Evolutionary conservation across 768 basidiomycete genomes (phyloP).

Genomic region (Pulveroboletus frians): DNA sequence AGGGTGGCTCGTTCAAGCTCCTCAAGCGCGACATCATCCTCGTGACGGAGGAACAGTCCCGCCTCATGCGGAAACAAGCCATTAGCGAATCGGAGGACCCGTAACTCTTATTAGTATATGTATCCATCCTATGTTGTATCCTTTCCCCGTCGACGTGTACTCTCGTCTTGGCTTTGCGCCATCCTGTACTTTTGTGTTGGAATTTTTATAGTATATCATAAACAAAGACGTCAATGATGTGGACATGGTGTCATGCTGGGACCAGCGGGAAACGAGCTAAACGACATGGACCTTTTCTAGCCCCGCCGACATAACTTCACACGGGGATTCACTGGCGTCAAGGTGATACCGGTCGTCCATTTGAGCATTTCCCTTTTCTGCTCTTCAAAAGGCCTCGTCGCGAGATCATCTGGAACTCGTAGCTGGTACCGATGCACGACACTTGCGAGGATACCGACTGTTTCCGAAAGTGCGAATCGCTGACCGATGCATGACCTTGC

Average conservation of each 20-base stretch:
- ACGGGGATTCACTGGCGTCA: conserved; percentile 30
- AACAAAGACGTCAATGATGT: background rate
- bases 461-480: conserved; percentile 42
- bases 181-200: background rate
- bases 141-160: background rate
- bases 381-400: conserved; percentile 22
- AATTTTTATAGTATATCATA: background rate
- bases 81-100: conserved; percentile 9
- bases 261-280: background rate
- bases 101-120: background rate
- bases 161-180: background rate
- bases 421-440: conserved; percentile 40
- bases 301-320: conserved; percentile 21
- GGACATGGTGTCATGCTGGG: no score
- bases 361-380: conserved; percentile 32
- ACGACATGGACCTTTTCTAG: background rate
- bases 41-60: conserved; percentile 39
- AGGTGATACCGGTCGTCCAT: conserved; percentile 36
- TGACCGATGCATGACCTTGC: conserved; percentile 46
- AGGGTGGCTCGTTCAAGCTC: conserved; percentile 43
- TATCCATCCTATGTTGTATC: background rate
- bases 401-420: conserved; percentile 35
- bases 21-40: conserved; percentile 45
- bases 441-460: conserved; percentile 39
- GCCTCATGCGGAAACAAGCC: conserved; percentile 20